Evolutionary conservation across 2,329 filamentous ascomycete species (phyloP), one percentile per base, ranked within the genome.

Genomic region (Colletotrichum coccodes): DNA sequence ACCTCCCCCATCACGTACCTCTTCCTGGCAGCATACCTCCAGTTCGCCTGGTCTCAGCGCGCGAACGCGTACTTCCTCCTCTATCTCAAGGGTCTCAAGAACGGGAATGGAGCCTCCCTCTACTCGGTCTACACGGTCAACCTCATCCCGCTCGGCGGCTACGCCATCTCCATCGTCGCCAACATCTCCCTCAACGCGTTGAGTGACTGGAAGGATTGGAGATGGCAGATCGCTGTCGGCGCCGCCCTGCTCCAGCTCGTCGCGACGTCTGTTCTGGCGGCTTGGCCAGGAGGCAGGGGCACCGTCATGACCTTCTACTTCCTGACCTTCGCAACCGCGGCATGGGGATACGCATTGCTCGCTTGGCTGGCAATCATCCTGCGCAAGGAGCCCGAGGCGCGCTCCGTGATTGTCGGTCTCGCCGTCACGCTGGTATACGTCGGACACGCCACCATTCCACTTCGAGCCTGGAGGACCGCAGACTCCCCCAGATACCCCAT

Each of bases 381-480:
- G 0, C 72, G 76, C 1, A 77, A 75, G 6, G 76, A 79, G 21
- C 77, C 76, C 0, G 77, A 79, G 36, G 74, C 77, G 16, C 71
- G 78, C 16, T 75, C 78, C 0, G 76, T 80, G n/a, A 70, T 79
- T 12, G 78, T 80, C 6, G 79, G 76, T 0, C 34, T 79, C 1
- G 78, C 78, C 0, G 76, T 81, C 23, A 81, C 76, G 21, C 59
- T 81, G 5, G 78, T 80, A 0, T 81, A 81, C 21, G 70, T 79
- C 0, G 79, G 79, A 0, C 79, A 81, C 18, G 78, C 79, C 0
- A 81, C 79, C 0, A 79, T 80, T 4, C 79, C 79, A 0, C 73
- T 81, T 26, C 73, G 79, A 1, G 77, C 76, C 1, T 81, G 78
- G 60, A 74, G 75, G 32, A 77, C 78, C 0, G 71, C 73, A 0